These are phyloP conservation scores for Lumnitzera racemosa DNA, from an alignment of 345 rosid species.

Conservation along the genomic window DNA sequence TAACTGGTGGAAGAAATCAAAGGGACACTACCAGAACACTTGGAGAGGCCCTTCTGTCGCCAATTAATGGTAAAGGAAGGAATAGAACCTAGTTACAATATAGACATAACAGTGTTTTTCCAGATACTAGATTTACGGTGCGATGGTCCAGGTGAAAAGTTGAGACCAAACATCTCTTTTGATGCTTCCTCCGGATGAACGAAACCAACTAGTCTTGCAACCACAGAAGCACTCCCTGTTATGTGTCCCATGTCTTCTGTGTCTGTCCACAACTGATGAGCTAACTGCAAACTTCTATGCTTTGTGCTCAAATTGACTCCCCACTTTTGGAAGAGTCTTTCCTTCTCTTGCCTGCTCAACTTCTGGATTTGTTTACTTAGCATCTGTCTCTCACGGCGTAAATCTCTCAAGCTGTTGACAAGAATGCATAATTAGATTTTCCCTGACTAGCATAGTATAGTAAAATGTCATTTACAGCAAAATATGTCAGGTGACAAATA, in stretches of 20 bases:
- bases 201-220: constrained; percentile 35
- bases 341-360: constrained; percentile 24
- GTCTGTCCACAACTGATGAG: constrained; percentile 27
- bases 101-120: constrained; percentile 13
- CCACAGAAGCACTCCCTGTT: constrained; percentile 24
- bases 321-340: constrained; percentile 33
- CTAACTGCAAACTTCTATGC: constrained; percentile 29
- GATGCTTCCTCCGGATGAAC: constrained; percentile 24
- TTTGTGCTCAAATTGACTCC: constrained; percentile 23
- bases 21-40: too few relatives aligned
- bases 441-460: too few relatives aligned
- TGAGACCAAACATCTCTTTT: constrained; percentile 39
- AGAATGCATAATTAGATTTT: too few relatives aligned
- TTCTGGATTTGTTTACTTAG: constrained; percentile 30
- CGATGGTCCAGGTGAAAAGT: constrained; percentile 23
- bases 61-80: too few relatives aligned
- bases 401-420: constrained; percentile 24
- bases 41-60: too few relatives aligned
- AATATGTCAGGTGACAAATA: not conserved
- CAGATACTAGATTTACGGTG: constrained; percentile 11
- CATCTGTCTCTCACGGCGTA: constrained; percentile 36
- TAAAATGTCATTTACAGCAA: too few relatives aligned
- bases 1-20: too few relatives aligned
- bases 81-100: not conserved
- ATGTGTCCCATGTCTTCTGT: constrained; percentile 30